Percentiles rank a stretch among this genome's conserved stretches.
phyloP scores from a whole-genome alignment of 1,284 basidiomycete species.

The Mycena citricolor region DNA sequence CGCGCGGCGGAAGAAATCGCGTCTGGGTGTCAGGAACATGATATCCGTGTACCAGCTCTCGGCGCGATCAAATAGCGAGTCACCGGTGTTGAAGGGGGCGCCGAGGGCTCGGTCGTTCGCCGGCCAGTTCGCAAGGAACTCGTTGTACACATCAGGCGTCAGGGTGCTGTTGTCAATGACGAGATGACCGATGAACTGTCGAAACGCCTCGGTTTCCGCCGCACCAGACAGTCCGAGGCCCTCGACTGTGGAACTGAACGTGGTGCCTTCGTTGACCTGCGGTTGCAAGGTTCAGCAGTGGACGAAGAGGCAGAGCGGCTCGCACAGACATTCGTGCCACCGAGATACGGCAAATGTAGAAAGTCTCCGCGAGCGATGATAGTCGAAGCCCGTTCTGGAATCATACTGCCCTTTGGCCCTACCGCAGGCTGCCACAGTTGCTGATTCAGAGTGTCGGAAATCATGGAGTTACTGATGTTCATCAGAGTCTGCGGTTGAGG shows the following conservation, averaged over 20 bases:
- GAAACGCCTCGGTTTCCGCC: slow-evolving; percentile 42
- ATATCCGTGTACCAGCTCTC: slow-evolving; percentile 56
- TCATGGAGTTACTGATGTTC: slow-evolving; percentile 49
- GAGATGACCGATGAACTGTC: slow-evolving; percentile 44
- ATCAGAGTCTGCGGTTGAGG: no score
- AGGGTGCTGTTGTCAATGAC: slow-evolving; percentile 51
- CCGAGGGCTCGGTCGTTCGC: slow-evolving; percentile 46
- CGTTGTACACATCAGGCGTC: slow-evolving; percentile 37
- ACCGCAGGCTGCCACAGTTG: slow-evolving; percentile 62
- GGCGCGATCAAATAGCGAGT: slow-evolving; percentile 56
- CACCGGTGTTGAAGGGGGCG: slow-evolving; percentile 55
- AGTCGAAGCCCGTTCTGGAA: slow-evolving; percentile 46
- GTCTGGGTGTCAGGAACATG: slow-evolving; percentile 51
- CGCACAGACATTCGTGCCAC: slow-evolving; percentile 50
- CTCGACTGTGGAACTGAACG: slow-evolving; percentile 39
- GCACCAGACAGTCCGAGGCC: slow-evolving; percentile 36
- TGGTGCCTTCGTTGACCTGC: slow-evolving; percentile 55
- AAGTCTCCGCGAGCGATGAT: slow-evolving; percentile 51
- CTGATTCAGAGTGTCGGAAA: slow-evolving; percentile 42
- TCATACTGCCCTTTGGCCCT: slow-evolving; percentile 52
- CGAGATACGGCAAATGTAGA: slow-evolving; percentile 53
- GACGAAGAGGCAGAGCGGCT: not conserved
- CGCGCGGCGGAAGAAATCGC: slow-evolving; percentile 49
- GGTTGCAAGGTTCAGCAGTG: not conserved
- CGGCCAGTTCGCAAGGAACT: slow-evolving; percentile 43